Evolutionary conservation across 2,329 filamentous ascomycete genomes (phyloP), one percentile per base, ranked within the genome.

Genomic region (Chaetomium strumarium): DNA sequence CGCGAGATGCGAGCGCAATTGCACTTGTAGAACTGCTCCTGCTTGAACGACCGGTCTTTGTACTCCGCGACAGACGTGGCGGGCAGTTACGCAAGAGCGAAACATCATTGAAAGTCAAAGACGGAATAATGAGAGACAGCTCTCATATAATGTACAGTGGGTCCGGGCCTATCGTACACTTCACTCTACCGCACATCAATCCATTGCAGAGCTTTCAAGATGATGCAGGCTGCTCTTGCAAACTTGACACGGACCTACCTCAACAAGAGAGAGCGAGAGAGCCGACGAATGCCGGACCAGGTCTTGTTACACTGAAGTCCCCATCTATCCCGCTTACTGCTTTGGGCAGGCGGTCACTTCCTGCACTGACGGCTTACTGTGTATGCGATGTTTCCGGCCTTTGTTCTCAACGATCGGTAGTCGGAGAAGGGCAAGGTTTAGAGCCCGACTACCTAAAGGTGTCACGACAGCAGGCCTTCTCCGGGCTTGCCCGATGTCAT

Each of bases 161-260:
- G 33, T 50, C n/a, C n/a, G n/a, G n/a, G n/a, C 58, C 54, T 60
- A 61, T 62, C 52, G 55, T 61, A 59, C 58, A 60, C 51, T 34
- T 34, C 43, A 47, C 19, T 14, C 16, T 53, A 56, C 51, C 54
- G 48, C 51, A 54, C 42, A 51, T 48, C 42, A 19, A 43, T 54
- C 47, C 29, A 52, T 51, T 52, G 44, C 51, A 40, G 42, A 30
- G 41, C 44, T 50, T 52, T 30, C 14, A n/a, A 5, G 30, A 20
- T 24, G 24, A 24, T 24, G 24, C 24, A 24, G 24, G 24, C 24
- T 24, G 24, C 24, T 24, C 24, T 7, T 24, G 24, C 24, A 24
- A 24, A 24, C 24, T 24, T 24, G 24, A 24, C 24, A 24, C 24
- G 24, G 24, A 24, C 24, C 24, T 24, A n/a, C n/a, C n/a, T n/a